Evolutionary conservation across 371 early-diverging fungal genomes (phyloP), one percentile per base, ranked within the genome.

Genomic region (Massospora cicadina): DNA sequence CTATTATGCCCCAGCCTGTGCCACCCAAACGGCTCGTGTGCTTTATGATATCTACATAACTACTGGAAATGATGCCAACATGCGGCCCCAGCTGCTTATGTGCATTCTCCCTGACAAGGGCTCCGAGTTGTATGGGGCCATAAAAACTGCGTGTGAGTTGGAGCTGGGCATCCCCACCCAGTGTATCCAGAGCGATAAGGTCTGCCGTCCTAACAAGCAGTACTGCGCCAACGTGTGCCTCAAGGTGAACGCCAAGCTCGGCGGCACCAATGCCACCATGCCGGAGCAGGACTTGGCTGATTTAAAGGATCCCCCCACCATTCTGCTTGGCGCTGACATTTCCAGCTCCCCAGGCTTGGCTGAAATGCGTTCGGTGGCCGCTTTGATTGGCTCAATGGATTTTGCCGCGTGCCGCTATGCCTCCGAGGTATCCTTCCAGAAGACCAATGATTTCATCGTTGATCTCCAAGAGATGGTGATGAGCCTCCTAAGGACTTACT

Each of bases 291-390:
- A 76, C 33, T 72, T 79, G 10, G 75, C 76, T 1, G 85, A 88
- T 69, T 74, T 92, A 54, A 73, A 77, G 33, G 73, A 81, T 33
- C 73, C 79, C 13, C 86, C 91, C 0, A 96, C 95, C 1, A 86
- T 98, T 55, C 68, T 98, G 23, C 76, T 98, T 68, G 98, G 98
- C 59, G 93, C 93, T 54, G 97, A 98, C 77, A 90, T 98, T 21
- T 86, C 93, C 2, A 91, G 91, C 64, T 87, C 92, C 43, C 83
- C 81, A 26, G 86, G 88, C 29, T 90, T 91, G 10, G 76, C 74
- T 60, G 61, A 54, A 24, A 78, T 81, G 58, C 90, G 89, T 21
- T 90, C 91, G 7, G 89, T 98, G 67, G 92, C 95, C 7, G 82
- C 94, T 0, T 75, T 92, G 1, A 90, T 90, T 13, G 91, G 85